phyloP scores from a whole-genome alignment of 2,329 filamentous ascomycete genomes.

The Beauveria asiatica region DNA sequence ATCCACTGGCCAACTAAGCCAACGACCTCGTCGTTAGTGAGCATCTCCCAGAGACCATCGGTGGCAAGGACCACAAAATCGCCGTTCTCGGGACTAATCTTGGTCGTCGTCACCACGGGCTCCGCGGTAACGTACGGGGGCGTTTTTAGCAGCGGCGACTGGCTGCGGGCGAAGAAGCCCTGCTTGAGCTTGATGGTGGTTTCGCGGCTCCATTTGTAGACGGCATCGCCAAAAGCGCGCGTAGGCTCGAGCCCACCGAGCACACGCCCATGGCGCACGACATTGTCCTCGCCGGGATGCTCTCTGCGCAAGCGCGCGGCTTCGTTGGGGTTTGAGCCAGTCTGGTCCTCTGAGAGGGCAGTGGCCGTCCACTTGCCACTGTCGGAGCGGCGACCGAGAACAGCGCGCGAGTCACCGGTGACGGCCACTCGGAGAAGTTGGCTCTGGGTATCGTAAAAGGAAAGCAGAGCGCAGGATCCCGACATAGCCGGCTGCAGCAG shows the following conservation, averaged over 20 bases:
- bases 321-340: constrained; percentile 80
- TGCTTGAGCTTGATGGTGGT: constrained; percentile 73
- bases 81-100: constrained; percentile 78
- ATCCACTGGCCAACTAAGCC: constrained; percentile 96
- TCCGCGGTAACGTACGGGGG: constrained; percentile 97
- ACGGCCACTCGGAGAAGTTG: constrained; percentile 89
- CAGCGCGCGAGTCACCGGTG: constrained; percentile 91
- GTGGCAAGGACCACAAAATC: constrained; percentile 97
- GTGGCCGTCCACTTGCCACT: constrained; percentile 91
- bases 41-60: constrained; percentile 97
- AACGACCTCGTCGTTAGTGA: constrained; percentile 96
- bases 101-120: constrained; percentile 86
- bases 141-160: constrained; percentile 71
- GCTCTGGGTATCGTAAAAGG: constrained; percentile 85
- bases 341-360: constrained; percentile 86
- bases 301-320: constrained; percentile 72
- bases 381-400: constrained; percentile 68
- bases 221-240: constrained; percentile 89
- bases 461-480: constrained; percentile 92
- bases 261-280: constrained; percentile 81
- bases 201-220: constrained; percentile 91
- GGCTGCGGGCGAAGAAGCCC: constrained; percentile 79
- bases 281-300: constrained; percentile 82
- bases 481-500: constrained; percentile 86
- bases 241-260: constrained; percentile 87